These are phyloP conservation scores for Coemansia sp. DNA, from an alignment of 192 early-diverging fungal species.

Conservation along the genomic window DNA sequence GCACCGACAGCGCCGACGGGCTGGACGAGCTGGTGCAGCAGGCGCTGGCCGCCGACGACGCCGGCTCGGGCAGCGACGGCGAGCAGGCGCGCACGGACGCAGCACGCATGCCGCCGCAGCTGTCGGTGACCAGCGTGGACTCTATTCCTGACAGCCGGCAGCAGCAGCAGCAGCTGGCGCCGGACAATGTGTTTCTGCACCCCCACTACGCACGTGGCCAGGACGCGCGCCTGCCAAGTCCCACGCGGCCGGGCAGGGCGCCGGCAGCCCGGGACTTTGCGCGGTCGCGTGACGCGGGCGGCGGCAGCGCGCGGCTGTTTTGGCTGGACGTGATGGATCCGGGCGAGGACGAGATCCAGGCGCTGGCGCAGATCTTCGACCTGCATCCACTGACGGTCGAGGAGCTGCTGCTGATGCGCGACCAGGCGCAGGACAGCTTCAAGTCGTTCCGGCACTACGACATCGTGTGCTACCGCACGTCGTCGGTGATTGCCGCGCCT, in stretches of 20 bases:
- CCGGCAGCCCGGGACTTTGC: slow-evolving; percentile 45
- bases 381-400: slow-evolving; percentile 89
- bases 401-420: slow-evolving; percentile 68
- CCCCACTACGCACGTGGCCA: slow-evolving; percentile 29
- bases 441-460: slow-evolving; percentile 88
- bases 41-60: slow-evolving; percentile 7
- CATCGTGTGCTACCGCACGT: slow-evolving; percentile 75
- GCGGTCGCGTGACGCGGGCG: slow-evolving; percentile 38
- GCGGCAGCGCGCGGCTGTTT: slow-evolving; percentile 51
- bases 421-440: slow-evolving; percentile 80
- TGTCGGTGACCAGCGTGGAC: slow-evolving; percentile 30
- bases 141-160: slow-evolving; percentile 8
- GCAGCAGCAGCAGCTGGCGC: neutral
- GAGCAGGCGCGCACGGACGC: too few relatives aligned
- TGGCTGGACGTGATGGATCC: slow-evolving; percentile 70
- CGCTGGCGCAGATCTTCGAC: slow-evolving; percentile 63
- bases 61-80: neutral
- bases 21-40: slow-evolving; percentile 34
- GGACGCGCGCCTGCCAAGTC: neutral
- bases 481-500: slow-evolving; percentile 18
- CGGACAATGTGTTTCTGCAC: slow-evolving; percentile 27
- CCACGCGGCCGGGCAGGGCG: too few relatives aligned
- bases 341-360: slow-evolving; percentile 58
- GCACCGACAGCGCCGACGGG: slow-evolving; percentile 38
- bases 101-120: too few relatives aligned